A percentile compares a stretch with the other conserved stretches of the same genome.
These are phyloP conservation scores for Triadica sebifera DNA, from an alignment of 345 rosid genomes.

Conservation along the genomic window DNA sequence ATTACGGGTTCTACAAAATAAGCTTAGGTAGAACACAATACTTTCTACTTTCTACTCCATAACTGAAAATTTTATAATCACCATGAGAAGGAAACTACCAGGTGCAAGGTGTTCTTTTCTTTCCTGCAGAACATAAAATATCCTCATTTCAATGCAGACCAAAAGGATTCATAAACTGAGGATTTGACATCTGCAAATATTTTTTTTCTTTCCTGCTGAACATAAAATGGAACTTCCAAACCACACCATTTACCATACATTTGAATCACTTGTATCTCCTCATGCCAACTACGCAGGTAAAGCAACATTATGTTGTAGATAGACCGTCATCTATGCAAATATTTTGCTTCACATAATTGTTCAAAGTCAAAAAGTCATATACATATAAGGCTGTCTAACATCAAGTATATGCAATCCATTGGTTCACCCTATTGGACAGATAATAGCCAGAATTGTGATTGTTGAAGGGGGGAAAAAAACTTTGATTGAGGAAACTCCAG, in stretches of 20 bases:
- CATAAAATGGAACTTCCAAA: not conserved
- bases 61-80: not conserved
- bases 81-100: not conserved
- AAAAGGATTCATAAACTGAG: not conserved
- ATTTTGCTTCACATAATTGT: not conserved
- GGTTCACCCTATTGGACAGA: no score
- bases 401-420: not conserved
- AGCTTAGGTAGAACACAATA: not conserved
- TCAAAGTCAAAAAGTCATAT: not conserved
- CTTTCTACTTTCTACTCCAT: not conserved
- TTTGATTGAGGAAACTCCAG: no score
- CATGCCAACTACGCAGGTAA: not conserved
- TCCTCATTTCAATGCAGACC: no score
- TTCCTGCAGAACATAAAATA: no score
- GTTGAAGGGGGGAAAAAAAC: no score
- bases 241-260: not conserved
- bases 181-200: not conserved
- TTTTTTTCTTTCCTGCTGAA: not conserved
- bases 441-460: no score
- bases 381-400: not conserved
- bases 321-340: not conserved
- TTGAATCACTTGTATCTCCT: not conserved
- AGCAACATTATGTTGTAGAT: not conserved
- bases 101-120: no score
- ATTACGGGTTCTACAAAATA: no score